Base-by-base conservation (phyloP, 1,284 basidiomycete species). In the Moniliella sp. region DNA sequence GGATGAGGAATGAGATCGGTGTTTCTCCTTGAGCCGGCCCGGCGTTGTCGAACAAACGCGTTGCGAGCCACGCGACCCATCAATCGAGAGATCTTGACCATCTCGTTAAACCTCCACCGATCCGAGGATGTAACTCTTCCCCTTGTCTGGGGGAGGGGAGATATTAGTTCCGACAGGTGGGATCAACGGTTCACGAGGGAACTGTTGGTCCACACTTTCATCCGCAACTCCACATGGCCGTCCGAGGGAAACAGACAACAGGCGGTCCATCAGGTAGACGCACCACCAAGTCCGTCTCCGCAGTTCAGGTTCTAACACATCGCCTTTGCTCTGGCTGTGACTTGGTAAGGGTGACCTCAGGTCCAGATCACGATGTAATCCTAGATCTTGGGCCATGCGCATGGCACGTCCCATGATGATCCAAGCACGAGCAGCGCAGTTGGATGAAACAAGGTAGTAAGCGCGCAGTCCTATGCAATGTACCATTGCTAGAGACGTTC, bases 181-280 rank as follows among this genome's bases (percentile, higher is more conserved):
- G n/a, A n/a, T n/a, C n/a, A n/a, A n/a, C n/a, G n/a, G n/a, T n/a
- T n/a, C n/a, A n/a, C n/a, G n/a, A n/a, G 14, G 10, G 5, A 31
- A 26, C 9, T 16, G 15, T 12, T 30, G 28, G 15, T 40, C 31
- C 10, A 37, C 23, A 12, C 32, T 18, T 3, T 25, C 34, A 18
- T 40, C 38, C 15, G 30, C 31, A 21, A 40, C 31, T 4, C 30
- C 27, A 5, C 17, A 23, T 1, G 38, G 38, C 12, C 38, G 15
- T 3, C 35, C 35, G 10, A 36, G 18, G 14, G 27, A 9, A 11
- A 33, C 21, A 4, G 28, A 18, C 2, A 40, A 27, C 11, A 33
- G n/a, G 5, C 31, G 25, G 18, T 40, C 38, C 5, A 33, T n/a
- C 4, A 36, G 15, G 31, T 40, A 40, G 31, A 40, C 15, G 23